These are phyloP conservation scores for Coccomyxa sp. DNA, from an alignment of 139 green algal species.

Conservation along the genomic window DNA sequence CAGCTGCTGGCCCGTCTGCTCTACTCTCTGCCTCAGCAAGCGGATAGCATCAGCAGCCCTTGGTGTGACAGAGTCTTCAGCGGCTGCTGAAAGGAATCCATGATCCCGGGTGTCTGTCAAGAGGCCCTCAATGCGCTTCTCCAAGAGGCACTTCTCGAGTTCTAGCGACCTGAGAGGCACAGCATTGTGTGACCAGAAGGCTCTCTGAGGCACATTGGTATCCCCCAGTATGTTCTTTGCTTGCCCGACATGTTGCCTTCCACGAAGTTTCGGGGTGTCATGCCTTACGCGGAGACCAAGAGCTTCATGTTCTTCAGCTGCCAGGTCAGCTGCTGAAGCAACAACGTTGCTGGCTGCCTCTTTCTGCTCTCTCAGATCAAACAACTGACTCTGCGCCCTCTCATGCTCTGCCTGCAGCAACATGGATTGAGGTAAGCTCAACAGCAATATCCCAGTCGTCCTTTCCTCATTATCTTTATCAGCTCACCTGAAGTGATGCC, in stretches of 20 bases:
- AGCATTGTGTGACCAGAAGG: neutral
- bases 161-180: constrained; percentile 1
- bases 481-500: neutral
- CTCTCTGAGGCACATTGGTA: neutral
- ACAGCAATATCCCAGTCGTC: neutral
- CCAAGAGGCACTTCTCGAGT: constrained; percentile 5
- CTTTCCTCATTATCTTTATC: neutral
- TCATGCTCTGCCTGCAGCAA: constrained; percentile 9
- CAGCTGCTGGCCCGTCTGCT: neutral
- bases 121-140: constrained; percentile 9
- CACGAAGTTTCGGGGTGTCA: too few relatives aligned
- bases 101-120: neutral
- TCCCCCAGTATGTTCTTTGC: too few relatives aligned
- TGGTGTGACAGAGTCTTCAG: neutral
- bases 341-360: constrained; percentile 3
- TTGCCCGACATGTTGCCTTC: too few relatives aligned
- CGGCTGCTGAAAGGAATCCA: neutral
- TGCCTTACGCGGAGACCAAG: too few relatives aligned
- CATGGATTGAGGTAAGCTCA: neutral
- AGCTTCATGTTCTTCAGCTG: neutral
- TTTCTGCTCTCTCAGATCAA: constrained; percentile 4
- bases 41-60: constrained; percentile 1
- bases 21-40: neutral
- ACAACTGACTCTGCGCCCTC: constrained; percentile 5
- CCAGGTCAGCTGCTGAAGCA: neutral